A percentile compares a stretch with the other conserved stretches of the same genome.
These are phyloP conservation scores for Astrephomene gubernaculifera DNA, from an alignment of 139 green algal genomes.

Conservation along the genomic window DNA sequence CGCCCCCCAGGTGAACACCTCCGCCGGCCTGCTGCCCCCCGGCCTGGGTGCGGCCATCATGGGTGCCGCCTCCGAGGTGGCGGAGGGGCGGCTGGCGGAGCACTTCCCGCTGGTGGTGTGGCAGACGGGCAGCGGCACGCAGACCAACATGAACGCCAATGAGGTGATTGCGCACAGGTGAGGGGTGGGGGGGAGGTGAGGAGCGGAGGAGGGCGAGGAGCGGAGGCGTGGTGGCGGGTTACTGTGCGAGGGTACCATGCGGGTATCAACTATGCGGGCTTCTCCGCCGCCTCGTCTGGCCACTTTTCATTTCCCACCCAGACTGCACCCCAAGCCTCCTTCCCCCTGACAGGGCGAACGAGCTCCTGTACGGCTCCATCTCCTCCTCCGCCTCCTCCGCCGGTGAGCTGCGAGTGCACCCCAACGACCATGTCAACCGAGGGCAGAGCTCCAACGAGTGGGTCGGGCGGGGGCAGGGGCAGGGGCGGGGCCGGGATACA, in stretches of 20 bases:
- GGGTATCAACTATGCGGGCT: too few species aligned
- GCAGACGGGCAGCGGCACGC: slow-evolving; percentile 95
- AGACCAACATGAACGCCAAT: slow-evolving; percentile 99
- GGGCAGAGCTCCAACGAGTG: slow-evolving; percentile 94
- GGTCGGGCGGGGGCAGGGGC: too few species aligned
- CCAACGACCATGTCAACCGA: slow-evolving; percentile 98
- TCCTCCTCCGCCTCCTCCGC: neutral
- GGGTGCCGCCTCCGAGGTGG: slow-evolving; percentile 41
- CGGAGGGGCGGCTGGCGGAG: slow-evolving; percentile 64
- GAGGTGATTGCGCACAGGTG: slow-evolving; percentile 92
- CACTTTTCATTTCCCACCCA: neutral
- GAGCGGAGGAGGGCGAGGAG: neutral
- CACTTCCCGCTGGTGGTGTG: slow-evolving; percentile 96
- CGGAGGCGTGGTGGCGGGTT: neutral
- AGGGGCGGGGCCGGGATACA: too few species aligned
- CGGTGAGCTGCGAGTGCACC: slow-evolving; percentile 76
- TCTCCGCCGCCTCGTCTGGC: too few species aligned
- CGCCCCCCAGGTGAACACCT: slow-evolving; percentile 78
- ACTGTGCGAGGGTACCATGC: neutral
- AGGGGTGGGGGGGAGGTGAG: neutral
- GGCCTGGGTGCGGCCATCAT: slow-evolving; percentile 80
- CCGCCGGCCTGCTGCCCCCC: slow-evolving; percentile 69
- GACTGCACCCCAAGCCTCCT: neutral
- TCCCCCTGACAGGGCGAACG: slow-evolving; percentile 72
- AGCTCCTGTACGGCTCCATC: slow-evolving; percentile 72